Base-by-base conservation (phyloP, 2,329 filamentous ascomycete species). In the Fusarium sp. region DNA sequence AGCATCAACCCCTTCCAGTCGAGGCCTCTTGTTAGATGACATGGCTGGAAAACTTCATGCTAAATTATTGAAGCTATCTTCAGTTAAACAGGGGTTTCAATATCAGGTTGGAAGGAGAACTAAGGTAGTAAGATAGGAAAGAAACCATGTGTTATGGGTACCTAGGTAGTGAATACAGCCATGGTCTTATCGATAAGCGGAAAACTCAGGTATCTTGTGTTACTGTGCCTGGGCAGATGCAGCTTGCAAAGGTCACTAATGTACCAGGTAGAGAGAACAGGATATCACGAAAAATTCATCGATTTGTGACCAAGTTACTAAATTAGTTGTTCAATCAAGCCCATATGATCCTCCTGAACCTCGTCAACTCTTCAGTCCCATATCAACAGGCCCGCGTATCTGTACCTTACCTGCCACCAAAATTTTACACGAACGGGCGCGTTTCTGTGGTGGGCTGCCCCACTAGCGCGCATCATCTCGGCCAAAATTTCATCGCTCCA, bases 1-100 rank as follows among this genome's bases (percentile, higher is more conserved):
- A 7, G 68, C 58, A 42, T 65, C 67, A 42, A 66, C 53, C 13
- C 66, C 55, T 25, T 75, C 75, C 14, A 77, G 39, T 61, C 76
- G 76, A 31, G 75, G 70, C 35, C 74, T 72, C 58, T 76, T 75
- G 50, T 68, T 70, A 50, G 71, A 67, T 25, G 73, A 71, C 72
- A 71, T 72, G 39, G 31, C 23, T 36, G 21, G 19, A 32, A 32
- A 29, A 6, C 23, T 25, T 8, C 23, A 25, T 25, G 23, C 23
- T 25, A 25, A 25, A 8, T 25, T 25, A 25, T 25, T 25, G 23
- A 25, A 25, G 8, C 8, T 25, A 25, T 25, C 6, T 25, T 8
- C 23, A 25, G 23, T 25, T 25, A 25, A 25, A 19, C 19, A 19
- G 19, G 4, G 19, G 19, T 19, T 19, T 19, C 3, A 19, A 25